Percentiles rank a stretch among this genome's conserved stretches.
Evolutionary conservation across 2,329 filamentous ascomycete genomes (phyloP).

Genomic region (Fusarium abutilonis): DNA sequence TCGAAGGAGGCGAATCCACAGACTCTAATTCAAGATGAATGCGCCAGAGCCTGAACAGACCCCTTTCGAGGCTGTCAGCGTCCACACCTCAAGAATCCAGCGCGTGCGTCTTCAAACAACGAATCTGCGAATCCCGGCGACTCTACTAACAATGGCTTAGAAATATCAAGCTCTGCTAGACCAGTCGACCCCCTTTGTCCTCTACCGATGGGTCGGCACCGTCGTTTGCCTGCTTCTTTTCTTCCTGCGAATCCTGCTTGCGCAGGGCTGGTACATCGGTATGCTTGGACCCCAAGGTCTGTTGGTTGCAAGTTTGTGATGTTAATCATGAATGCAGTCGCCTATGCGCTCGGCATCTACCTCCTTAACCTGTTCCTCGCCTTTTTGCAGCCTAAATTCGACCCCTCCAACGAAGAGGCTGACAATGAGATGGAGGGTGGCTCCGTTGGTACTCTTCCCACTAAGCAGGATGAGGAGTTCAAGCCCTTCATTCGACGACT

Average conservation of each 20-base stretch:
- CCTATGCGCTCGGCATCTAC: conserved; percentile 98
- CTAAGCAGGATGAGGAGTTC: conserved; percentile 97
- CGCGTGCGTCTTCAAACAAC: conserved; percentile 64
- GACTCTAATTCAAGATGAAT: conserved; percentile 71
- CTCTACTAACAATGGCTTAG: conserved; percentile 57
- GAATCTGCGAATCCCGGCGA: conserved; percentile 4
- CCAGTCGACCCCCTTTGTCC: conserved; percentile 87
- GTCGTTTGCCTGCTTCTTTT: conserved; percentile 79
- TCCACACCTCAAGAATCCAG: conserved; percentile 80
- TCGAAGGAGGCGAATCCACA: conserved; percentile 22
- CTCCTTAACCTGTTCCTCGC: conserved; percentile 98
- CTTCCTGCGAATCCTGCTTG: conserved; percentile 87
- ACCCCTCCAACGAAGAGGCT: conserved; percentile 88
- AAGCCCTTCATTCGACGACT: conserved; percentile 94
- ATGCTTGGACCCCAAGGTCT: conserved; percentile 41
- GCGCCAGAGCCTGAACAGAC: conserved; percentile 86
- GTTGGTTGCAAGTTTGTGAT: background rate
- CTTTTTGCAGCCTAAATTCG: conserved; percentile 98
- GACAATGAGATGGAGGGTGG: conserved; percentile 98
- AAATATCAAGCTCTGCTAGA: conserved; percentile 95
- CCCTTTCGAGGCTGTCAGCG: conserved; percentile 88
- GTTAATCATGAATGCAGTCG: conserved; percentile 67
- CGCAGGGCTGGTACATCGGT: conserved; percentile 99
- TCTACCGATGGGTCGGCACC: conserved; percentile 93
- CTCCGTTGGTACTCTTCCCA: conserved; percentile 81